Base-by-base conservation (phyloP, 2,329 filamentous ascomycete species). In the Phaeomoniella chlamydospora region DNA sequence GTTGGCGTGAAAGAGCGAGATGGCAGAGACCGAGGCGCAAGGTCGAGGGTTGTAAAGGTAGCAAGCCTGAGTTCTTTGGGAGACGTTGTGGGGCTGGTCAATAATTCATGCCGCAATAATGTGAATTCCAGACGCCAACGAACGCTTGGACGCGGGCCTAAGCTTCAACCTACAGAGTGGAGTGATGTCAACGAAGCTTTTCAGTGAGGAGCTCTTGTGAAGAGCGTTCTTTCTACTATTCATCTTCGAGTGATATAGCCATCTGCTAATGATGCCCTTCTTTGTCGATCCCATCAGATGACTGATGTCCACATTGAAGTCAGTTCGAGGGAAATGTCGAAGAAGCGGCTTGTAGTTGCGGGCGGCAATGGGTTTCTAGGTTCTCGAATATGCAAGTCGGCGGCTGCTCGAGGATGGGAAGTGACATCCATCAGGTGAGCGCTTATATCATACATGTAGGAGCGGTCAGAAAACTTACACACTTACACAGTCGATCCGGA, bases 291-390 rank as follows among this genome's bases (percentile, higher is more conserved):
- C n/a, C n/a, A 26, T 26, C 22, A 26, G 22, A 26, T 26, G 22
- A 26, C 22, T 26, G 22, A 26, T n/a, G 22, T 26, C 6, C 22
- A 26, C n/a, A n/a, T 26, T n/a, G 22, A 26, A 26, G 22, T 26
- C 6, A 26, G 22, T 26, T 26, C 22, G 22, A 26, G 22, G 22
- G 32, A 10, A 16, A 34, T 34, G 32, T 34, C 70, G 34, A 65
- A 74, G 39, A 94, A 86, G 62, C 80, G 76, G 59, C 67, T 98
- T 31, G 77, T 96, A 30, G 86, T 98, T 37, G 92, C 83, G 46
- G 90, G 90, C 46, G 88, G 88, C 40, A 94, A 84, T 58, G 88
- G 90, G 19, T 98, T 96, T 55, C 62, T 98, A 16, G 75, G 75
- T 32, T 74, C 69, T 15, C 73, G 88, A 38, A 94, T 98, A 62